phyloP scores from a whole-genome alignment of 2,329 filamentous ascomycete species.

The Ophiosphaerella korrae region DNA sequence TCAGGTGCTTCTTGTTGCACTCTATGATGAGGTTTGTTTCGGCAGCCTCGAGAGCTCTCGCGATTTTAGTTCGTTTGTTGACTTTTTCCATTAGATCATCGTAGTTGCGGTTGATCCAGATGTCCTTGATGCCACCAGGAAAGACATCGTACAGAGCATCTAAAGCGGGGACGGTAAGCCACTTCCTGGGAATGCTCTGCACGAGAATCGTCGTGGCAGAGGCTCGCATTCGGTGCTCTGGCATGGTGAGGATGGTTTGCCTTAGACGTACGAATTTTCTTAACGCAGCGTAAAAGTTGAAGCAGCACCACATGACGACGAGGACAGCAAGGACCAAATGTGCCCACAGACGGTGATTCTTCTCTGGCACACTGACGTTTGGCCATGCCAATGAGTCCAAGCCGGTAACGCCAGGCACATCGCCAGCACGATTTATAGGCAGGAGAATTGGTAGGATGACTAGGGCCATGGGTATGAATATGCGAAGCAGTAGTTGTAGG shows the following conservation, averaged over 20 bases:
- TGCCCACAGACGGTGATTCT: constrained; percentile 77
- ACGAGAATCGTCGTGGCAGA: constrained; percentile 96
- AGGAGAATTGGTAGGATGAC: constrained; percentile 84
- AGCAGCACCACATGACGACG: constrained; percentile 83
- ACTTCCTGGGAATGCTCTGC: constrained; percentile 86
- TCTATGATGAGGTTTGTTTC: constrained; percentile 82
- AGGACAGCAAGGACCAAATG: constrained; percentile 80
- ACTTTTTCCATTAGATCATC: constrained; percentile 85
- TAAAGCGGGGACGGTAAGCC: constrained; percentile 83
- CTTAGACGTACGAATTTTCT: constrained; percentile 88
- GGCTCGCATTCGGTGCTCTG: constrained; percentile 88
- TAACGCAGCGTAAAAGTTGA: constrained; percentile 84
- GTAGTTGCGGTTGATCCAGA: constrained; percentile 94
- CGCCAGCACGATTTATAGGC: constrained; percentile 79
- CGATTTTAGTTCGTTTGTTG: constrained; percentile 72
- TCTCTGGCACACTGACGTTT: constrained; percentile 68
- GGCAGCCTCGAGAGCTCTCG: constrained; percentile 74
- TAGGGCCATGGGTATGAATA: constrained; percentile 82
- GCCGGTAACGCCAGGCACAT: constrained; percentile 57
- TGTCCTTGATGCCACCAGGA: constrained; percentile 89
- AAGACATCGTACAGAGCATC: constrained; percentile 91
- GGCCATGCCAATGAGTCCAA: constrained; percentile 86
- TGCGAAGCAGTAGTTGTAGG: constrained; percentile 81
- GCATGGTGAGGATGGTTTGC: constrained; percentile 92
- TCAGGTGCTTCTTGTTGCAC: constrained; percentile 79